Evolutionary conservation across 192 early-diverging fungal species (phyloP), one percentile per base, ranked within the genome.

Genomic region (Coemansia sp.): DNA sequence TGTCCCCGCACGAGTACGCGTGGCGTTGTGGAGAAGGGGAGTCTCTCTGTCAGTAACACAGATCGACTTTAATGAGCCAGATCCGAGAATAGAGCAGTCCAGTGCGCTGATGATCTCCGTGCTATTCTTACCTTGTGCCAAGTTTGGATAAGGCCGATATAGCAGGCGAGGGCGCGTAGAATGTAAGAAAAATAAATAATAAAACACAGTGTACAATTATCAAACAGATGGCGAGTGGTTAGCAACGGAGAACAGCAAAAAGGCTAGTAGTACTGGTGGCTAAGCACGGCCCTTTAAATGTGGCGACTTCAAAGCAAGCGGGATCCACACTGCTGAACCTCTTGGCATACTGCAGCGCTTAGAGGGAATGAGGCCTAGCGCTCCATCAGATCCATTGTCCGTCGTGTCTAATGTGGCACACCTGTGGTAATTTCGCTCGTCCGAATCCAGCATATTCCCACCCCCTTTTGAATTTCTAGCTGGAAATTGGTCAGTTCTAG

Each of bases 381-480:
- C 54, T 31, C 54, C 54, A 16, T 16, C 13, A 31, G 54, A 57
- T 57, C 54, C 54, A 57, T 57, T 67, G 63, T 65, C 40, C 36
- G 66, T 34, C 29, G 47, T 54, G 46, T 52, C 49, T 67, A 38
- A 54, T 67, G 66, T 67, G 66, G 49, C 66, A 66, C 46, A 29
- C 65, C 41, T 47, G 65, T 49, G 33, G 34, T 54, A 52, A 54
- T 67, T 57, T 31, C 29, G 54, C 54, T 57, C 54, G 54, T 57
- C 54, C 54, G 54, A 57, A 31, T 7, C 54, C 54, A 57, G 54
- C 54, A 29, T 12, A 31, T 31, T 57, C 54, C 54, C 54, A 57
- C 54, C 54, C 54, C 54, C 11, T 44, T 15, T 44, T 44, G 43
- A 5, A 16, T 51, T 51, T n/a, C 49, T 22, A 22, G 18, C 10